Conservation (phyloP, 2,329 filamentous ascomycete genomes). For the Dactylellina cionopaga region DNA sequence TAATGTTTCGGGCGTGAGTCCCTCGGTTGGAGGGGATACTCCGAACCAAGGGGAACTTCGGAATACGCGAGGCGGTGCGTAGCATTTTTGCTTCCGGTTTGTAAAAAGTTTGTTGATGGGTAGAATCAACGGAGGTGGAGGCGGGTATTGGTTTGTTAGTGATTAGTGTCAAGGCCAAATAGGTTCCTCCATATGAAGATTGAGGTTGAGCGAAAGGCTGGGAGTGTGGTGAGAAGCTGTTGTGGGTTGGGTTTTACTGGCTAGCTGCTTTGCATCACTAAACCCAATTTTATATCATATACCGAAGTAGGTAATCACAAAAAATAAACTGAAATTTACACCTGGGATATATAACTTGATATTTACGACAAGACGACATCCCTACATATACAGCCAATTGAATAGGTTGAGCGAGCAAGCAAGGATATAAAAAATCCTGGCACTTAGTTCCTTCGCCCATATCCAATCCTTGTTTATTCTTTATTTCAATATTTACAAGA, state of each 20-base stretch:
- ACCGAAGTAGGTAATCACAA: background rate
- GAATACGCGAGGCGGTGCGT: constrained; percentile 36
- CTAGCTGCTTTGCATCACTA: background rate
- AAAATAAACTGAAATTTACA: no score
- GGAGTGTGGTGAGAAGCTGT: background rate
- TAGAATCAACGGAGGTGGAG: background rate
- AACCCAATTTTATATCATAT: background rate
- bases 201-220: background rate
- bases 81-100: constrained; percentile 18
- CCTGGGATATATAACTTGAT: no score
- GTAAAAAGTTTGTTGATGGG: background rate
- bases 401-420: no score
- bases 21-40: background rate
- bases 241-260: background rate
- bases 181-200: constrained; percentile 11
- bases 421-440: no score
- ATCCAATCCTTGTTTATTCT: no score
- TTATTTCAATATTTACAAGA: no score
- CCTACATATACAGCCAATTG: no score
- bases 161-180: background rate
- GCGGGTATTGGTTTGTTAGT: background rate
- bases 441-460: no score
- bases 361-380: no score
- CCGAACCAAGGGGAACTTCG: constrained; percentile 12
- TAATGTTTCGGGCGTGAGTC: constrained; percentile 2